A percentile compares a stretch with the other conserved stretches of the same genome.
These are phyloP conservation scores for Backusella mclennaniae DNA, from an alignment of 192 early-diverging fungal genomes.

Conservation along the genomic window DNA sequence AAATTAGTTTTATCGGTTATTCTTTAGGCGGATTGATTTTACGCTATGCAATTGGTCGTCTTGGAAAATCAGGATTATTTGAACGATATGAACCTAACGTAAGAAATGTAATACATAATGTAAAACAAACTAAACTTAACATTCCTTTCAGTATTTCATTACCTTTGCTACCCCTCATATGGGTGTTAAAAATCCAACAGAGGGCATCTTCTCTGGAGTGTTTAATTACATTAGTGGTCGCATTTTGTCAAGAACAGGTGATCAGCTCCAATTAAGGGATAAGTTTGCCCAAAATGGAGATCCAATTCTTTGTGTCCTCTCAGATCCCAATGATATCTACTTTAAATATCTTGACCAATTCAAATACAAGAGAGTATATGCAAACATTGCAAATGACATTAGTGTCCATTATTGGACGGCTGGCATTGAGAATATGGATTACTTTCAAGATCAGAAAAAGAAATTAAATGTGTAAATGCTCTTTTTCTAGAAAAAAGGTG, in stretches of 20 bases:
- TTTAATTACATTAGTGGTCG: constrained; percentile 41
- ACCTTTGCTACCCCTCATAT: constrained; percentile 63
- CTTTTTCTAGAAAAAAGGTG: not conserved
- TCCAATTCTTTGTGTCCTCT: constrained; percentile 40
- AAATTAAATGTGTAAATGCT: constrained; percentile 45
- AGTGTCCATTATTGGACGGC: constrained; percentile 65
- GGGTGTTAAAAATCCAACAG: constrained; percentile 38
- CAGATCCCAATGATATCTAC: constrained; percentile 33
- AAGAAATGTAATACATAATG: not conserved
- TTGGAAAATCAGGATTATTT: constrained; percentile 50
- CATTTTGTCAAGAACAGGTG: constrained; percentile 51
- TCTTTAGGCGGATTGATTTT: constrained; percentile 57
- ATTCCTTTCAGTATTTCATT: constrained; percentile 37
- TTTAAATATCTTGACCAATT: constrained; percentile 43
- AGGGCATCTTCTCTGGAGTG: constrained; percentile 20
- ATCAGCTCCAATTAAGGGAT: constrained; percentile 47
- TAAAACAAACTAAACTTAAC: no score
- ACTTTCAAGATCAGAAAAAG: constrained; percentile 35
- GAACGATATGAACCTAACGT: constrained; percentile 42
- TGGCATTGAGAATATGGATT: constrained; percentile 45
- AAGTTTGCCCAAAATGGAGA: constrained; percentile 29
- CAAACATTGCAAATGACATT: constrained; percentile 50
- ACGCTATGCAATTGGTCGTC: constrained; percentile 49
- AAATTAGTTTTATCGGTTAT: constrained; percentile 51
- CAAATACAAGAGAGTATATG: constrained; percentile 43